Base-by-base conservation (phyloP, 139 green algal genomes). In the Asterochloris erici region DNA sequence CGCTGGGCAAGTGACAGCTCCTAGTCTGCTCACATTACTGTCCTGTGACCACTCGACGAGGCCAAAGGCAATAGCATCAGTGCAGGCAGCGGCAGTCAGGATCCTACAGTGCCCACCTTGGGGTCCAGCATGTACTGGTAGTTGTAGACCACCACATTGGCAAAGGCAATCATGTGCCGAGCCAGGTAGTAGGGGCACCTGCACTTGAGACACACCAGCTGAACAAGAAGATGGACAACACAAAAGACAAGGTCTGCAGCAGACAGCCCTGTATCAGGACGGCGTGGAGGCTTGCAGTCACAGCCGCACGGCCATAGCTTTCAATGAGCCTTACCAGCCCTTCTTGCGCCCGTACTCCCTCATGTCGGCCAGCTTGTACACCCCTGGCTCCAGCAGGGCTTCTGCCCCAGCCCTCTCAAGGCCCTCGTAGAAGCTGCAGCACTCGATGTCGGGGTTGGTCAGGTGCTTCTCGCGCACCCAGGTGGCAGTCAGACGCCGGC, bases 101-200 rank as follows among this genome's bases (percentile, higher is more conserved):
- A 6, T 54, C 6, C 38, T 6, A 54, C 38, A 21, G 23, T 21
- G 27, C 64, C 54, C n/a, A 94, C 95, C 87, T 98, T 98, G 23
- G 95, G 95, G 88, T 98, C 95, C 9, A 99, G 90, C 93, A 99
- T 94, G 91, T 99, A 99, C 91, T 98, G 96, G 87, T 98, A 98
- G 89, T 96, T 99, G 90, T 98, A 99, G 21, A 99, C 97, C 13
- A 99, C 87, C 14, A 99, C 96, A 83, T 99, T 99, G 81, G 95
- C 91, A 86, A 94, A 97, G 19, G 92, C 86, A 68, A 99, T 94
- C 96, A 98, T 98, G 89, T 97, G 96, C 29, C 97, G 91, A 28
- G 97, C 97, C 69, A 99, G 87, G 85, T 98, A 99, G 89, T 99
- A 99, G 61, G 97, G 97, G 90, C 97, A 99, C 38, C 38, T 54